Evolutionary conservation across 2,329 filamentous ascomycete genomes (phyloP), one percentile per base, ranked within the genome.

Genomic region (Aspergillus sp.): DNA sequence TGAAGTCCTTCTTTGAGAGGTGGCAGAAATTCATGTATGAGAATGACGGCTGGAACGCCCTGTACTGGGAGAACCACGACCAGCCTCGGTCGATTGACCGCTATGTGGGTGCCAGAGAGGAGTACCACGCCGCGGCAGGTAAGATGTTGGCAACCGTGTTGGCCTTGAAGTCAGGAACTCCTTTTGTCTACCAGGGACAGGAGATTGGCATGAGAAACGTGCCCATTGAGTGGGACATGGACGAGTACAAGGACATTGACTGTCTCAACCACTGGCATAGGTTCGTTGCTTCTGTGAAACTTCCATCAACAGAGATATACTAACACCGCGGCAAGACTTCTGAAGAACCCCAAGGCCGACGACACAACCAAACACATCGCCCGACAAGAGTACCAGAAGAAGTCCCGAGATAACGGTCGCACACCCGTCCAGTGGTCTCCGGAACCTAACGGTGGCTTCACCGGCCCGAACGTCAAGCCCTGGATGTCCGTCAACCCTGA

Each of bases 401-500:
- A 77, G 53, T 76, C 75, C 0, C 73, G 89, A 22, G 90, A 92
- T 73, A 90, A 92, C 71, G 86, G 85, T 7, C 82, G 90, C 50
- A 86, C 87, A 0, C 89, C 89, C 0, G 87, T 92, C 73, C 88
- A 91, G 69, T 92, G 90, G 89, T 81, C 86, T 62, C 68, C 73
- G n/a, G 77, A 75, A 1, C 68, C 76, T 0, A 82, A 91, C 60
- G 88, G 80, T 0, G 89, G 90, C 11, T 92, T 92, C 76, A 87
- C 87, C 0, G 77, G 77, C 1, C 75, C 75, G 1, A 75, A 74
- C 9, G 72, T 70, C 4, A 80, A 79, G 56, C 87, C 89, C 2
- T 92, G 90, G 90, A 91, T 92, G 84, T 81, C 83, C 14, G 83
- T 87, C 45, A 87, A 90, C 69, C 84, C 87, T 57, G 83, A 86